These are phyloP conservation scores for Mentha longifolia DNA, from an alignment of 257 asterid species.

Conservation along the genomic window DNA sequence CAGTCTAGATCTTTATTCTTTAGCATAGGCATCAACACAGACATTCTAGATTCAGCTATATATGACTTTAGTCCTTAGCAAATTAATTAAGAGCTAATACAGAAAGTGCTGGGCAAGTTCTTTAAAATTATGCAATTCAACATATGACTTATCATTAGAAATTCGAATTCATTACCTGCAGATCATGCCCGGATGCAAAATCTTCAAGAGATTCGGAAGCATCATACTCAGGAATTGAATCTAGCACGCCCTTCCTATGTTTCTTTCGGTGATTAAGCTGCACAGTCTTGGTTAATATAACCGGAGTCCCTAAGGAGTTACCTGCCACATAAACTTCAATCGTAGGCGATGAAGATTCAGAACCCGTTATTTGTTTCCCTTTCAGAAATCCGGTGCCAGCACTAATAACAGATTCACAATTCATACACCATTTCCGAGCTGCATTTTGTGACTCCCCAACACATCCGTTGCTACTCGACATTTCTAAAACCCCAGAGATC, in stretches of 20 bases:
- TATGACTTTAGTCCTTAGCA: neutral
- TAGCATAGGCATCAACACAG: neutral
- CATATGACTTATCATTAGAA: neutral
- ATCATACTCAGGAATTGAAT: slow-evolving; percentile 74
- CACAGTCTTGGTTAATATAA: slow-evolving; percentile 75
- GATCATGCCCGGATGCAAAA: slow-evolving; percentile 46
- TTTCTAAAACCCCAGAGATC: slow-evolving; percentile 73
- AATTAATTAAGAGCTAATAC: neutral
- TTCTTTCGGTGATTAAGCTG: slow-evolving; percentile 67
- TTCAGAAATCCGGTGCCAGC: slow-evolving; percentile 65
- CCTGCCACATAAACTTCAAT: slow-evolving; percentile 92
- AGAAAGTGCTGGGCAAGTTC: slow-evolving; percentile 3
- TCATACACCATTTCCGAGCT: slow-evolving; percentile 62
- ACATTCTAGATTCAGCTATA: slow-evolving; percentile 1
- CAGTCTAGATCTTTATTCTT: neutral
- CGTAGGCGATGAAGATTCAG: slow-evolving; percentile 59
- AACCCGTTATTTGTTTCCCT: slow-evolving; percentile 56
- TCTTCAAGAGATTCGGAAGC: slow-evolving; percentile 51
- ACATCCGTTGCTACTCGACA: slow-evolving; percentile 54
- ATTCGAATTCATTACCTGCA: slow-evolving; percentile 57
- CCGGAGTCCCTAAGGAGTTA: slow-evolving; percentile 72
- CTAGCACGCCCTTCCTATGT: slow-evolving; percentile 58
- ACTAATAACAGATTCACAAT: slow-evolving; percentile 65
- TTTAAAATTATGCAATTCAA: neutral
- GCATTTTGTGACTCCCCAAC: slow-evolving; percentile 49